Evolutionary conservation across 2,329 filamentous ascomycete genomes (phyloP).

Genomic region (Pseudogymnoascus sp.): DNA sequence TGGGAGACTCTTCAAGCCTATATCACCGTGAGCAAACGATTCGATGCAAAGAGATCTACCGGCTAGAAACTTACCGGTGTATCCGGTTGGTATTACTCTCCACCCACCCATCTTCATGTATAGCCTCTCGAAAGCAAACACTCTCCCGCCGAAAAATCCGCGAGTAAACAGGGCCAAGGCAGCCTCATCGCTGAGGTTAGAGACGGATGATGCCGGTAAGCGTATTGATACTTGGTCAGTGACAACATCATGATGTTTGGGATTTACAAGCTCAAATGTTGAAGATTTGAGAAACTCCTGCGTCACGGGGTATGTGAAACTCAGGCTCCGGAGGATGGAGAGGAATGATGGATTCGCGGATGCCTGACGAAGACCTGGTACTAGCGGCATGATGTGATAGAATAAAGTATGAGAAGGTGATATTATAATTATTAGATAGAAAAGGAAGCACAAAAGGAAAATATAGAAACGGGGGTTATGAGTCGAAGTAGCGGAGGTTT

Average conservation of each 20-base stretch:
- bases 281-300: conserved; percentile 6
- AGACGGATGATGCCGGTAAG: conserved; percentile 8
- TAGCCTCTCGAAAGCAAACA: conserved; percentile 14
- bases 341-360: background rate
- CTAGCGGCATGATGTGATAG: background rate
- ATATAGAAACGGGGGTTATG: background rate
- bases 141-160: conserved; percentile 18
- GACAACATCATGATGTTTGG: background rate
- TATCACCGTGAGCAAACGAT: background rate
- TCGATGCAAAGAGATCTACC: background rate
- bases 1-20: background rate
- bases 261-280: background rate
- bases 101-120: conserved; percentile 10
- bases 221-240: conserved; percentile 3
- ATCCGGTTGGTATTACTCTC: background rate
- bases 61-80: background rate
- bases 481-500: background rate
- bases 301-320: background rate
- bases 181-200: conserved; percentile 13
- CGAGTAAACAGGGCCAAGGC: conserved; percentile 16
- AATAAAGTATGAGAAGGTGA: background rate
- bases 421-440: background rate
- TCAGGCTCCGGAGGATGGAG: conserved; percentile 1
- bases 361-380: background rate
- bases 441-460: background rate